Evolutionary conservation across 2,329 filamentous ascomycete species (phyloP), one percentile per base, ranked within the genome.

Genomic region (Microdochium trichocladiopsis): DNA sequence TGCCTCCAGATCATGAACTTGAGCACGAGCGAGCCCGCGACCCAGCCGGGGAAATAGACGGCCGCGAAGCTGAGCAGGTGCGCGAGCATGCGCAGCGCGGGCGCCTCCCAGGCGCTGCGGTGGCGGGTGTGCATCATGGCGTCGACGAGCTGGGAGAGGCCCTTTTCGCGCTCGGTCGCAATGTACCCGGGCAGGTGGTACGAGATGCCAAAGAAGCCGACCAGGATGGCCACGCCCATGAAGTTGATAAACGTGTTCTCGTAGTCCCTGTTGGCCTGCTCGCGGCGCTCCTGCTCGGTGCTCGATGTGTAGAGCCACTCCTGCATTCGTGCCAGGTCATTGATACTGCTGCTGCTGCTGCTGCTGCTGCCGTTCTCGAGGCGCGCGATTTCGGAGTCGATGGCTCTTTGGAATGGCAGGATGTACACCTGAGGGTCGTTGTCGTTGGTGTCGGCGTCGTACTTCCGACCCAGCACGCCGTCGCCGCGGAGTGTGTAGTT

Each of bases 151-250:
- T 91, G 88, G 4, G 88, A 89, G 80, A 96, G 94, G 52, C 91
- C 92, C 16, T 83, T 76, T 71, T 96, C 92, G 52, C 92, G 78
- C 69, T 96, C 92, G 2, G 85, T 83, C 6, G 92, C 91, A 65
- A 95, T 85, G 60, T 92, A 84, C 6, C 92, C 92, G 0, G 90
- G 89, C 52, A 95, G 75, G 62, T 96, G 91, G 65, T 96, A 96
- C 33, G 86, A 86, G 25, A 96, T 80, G 52, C 89, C 90, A 47
- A 94, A 83, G 52, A 94, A 79, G 21, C 84, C 87, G 49, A 91
- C 82, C 61, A 95, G 83, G 63, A 95, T 90, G 1, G 85, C 84
- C 22, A 95, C 84, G n/a, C 78, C 90, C 57, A 95, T 75, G 57
- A 90, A 88, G 59, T 86, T 82, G 61, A 88, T 86, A 53, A 96